phyloP scores from a whole-genome alignment of 345 rosid genomes.

The Turritis glabra region DNA sequence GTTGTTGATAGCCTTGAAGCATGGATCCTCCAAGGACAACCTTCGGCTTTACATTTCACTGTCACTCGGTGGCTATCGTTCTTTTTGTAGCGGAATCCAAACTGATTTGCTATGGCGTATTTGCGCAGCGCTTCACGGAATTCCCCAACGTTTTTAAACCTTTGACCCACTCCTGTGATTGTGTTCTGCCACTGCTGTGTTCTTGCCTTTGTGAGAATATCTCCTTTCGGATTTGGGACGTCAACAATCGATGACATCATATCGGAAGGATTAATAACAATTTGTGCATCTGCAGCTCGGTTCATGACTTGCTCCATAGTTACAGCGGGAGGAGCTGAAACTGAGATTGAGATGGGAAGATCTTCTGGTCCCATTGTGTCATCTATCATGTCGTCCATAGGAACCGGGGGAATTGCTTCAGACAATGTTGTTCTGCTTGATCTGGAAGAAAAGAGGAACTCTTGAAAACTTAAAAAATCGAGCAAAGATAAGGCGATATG shows the following conservation, averaged over 20 bases:
- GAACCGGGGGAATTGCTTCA: constrained; percentile 59
- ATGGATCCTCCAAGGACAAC: constrained; percentile 97
- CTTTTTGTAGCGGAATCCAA: constrained; percentile 89
- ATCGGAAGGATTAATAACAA: constrained; percentile 47
- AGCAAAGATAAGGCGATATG: neutral
- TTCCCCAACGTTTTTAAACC: constrained; percentile 77
- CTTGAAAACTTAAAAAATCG: neutral
- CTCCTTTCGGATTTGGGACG: constrained; percentile 41
- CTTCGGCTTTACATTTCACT: constrained; percentile 93
- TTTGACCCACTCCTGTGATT: constrained; percentile 89
- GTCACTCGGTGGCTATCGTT: constrained; percentile 95
- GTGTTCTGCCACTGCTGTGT: constrained; percentile 93
- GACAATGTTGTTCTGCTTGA: constrained; percentile 91
- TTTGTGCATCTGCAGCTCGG: constrained; percentile 43
- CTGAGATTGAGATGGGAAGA: constrained; percentile 29
- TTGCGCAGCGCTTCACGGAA: constrained; percentile 84
- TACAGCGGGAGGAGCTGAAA: constrained; percentile 45
- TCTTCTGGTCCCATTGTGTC: constrained; percentile 49
- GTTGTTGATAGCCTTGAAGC: constrained; percentile 92
- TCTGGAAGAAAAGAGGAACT: constrained; percentile 34
- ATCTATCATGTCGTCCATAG: constrained; percentile 49
- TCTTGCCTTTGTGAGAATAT: constrained; percentile 65
- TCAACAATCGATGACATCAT: constrained; percentile 53
- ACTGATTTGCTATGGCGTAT: constrained; percentile 92
- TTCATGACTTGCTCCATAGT: constrained; percentile 51